Base-by-base conservation (phyloP, 139 green algal genomes). In the Tetradesmus obliquus region DNA sequence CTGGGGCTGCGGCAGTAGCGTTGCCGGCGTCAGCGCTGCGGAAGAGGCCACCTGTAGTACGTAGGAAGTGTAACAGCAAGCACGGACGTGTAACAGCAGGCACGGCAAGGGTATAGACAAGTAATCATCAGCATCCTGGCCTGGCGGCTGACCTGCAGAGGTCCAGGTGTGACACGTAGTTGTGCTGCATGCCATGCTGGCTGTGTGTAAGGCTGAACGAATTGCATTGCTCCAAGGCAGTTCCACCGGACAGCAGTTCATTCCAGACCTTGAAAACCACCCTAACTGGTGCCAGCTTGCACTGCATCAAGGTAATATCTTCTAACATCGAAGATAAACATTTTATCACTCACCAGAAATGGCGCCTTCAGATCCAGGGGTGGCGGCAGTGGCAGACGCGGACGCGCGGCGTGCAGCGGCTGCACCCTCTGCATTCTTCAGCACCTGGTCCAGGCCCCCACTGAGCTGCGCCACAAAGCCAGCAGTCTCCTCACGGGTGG, bases 381-480 rank as follows among this genome's bases (percentile, higher is more conserved):
- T 58, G 80, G 85, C 45, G 45, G 60, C 45, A 66, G 66, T 3
- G 22, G 10, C 55, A 76, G 12, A 53, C 4, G 80, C 51, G 3
- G 45, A n/a, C 13, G 45, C 17, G 13, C 45, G 45, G 80, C 80
- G 15, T 45, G 45, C 51, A 58, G 24, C 20, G 3, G 76, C 80
- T 10, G 80, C 80, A 2, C 7, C 80, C 13, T 58, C 17, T 62
- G 80, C 80, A 3, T 12, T 58, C 80, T 90, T 58, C n/a, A 90
- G 20, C 45, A 90, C 51, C 10, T 81, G 51, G 58, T 83, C 58
- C 53, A 90, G 71, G 53, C 86, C 86, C 53, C 55, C 22, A 45
- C 53, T 62, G 7, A 90, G 86, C 51, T 83, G n/a, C 9, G n/a
- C 55, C 8, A 84, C 71, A 9, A 55, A 24, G 8, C 19, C 51